Evolutionary conservation across 2,329 filamentous ascomycete species (phyloP), one percentile per base, ranked within the genome.

Genomic region (Claviceps maximensis): DNA sequence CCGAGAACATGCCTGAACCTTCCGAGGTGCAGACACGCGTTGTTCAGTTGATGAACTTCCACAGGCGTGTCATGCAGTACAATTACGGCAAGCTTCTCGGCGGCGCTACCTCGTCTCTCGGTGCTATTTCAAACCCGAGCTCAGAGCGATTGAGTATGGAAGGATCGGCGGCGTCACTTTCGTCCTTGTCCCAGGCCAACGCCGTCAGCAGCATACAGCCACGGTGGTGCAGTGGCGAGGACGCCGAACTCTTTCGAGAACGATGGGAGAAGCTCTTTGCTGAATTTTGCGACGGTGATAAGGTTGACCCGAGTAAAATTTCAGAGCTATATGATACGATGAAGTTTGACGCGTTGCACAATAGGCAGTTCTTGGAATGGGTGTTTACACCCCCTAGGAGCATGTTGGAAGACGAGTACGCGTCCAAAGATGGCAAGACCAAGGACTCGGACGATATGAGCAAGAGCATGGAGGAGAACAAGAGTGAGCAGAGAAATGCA

Each of bases 321-420:
- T 96, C 89, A 5, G 93, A 98, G 71, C 78, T 98, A 2, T 98
- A 98, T 67, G 93, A 98, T 67, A 97, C 91, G 21, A 97, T 98
- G 93, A 98, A 98, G 69, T 98, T 97, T 58, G 93, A 98, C 67
- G 93, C 93, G 1, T 76, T 98, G 15, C 94, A 98, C 69, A 98
- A 98, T 65, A 83, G 93, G 2, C 88, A 89, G 57, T 98, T 98
- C 63, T 74, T 98, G 4, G 93, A 98, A 67, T 97, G 93, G 88
- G 86, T 96, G 0, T 98, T 98, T 61, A 95, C 89, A 17, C 93
- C 93, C 1, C 84, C 87, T 36, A 83, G 82, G 61, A 77, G 76
- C 54, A 87, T 95, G 70, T 73, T 91, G 12, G 86, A 86, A 52
- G 86, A 91, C 51, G 83, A 86, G 58, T 75, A 77, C 56, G 73